Evolutionary conservation across 371 early-diverging fungal genomes (phyloP).

Genomic region (Rhizopus sp.): DNA sequence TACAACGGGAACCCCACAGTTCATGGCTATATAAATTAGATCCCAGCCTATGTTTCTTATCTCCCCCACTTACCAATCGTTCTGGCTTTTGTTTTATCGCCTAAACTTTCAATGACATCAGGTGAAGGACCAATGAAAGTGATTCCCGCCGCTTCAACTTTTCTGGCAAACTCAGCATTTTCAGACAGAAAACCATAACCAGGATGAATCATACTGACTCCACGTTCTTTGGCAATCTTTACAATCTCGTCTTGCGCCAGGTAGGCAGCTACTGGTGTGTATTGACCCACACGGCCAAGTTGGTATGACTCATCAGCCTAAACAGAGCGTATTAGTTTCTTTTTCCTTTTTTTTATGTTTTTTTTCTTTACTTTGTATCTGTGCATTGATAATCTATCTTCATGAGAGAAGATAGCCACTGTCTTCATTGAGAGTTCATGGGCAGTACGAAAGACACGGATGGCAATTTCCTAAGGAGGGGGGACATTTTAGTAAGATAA

Average conservation of each 20-base stretch:
- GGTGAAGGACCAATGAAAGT: conserved; percentile 90
- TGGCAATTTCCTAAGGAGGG: conserved; percentile 81
- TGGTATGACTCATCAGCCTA: conserved; percentile 94
- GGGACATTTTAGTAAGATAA: not conserved
- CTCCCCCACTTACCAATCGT: conserved; percentile 59
- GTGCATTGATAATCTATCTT: conserved; percentile 92
- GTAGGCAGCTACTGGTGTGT: conserved; percentile 92
- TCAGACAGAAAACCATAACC: conserved; percentile 94
- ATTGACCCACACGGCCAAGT: conserved; percentile 79
- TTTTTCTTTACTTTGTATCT: conserved; percentile 72
- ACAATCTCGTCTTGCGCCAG: conserved; percentile 92
- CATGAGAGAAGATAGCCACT: conserved; percentile 86
- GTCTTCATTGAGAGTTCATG: conserved; percentile 90
- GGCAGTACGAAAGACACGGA: conserved; percentile 89
- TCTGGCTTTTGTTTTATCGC: conserved; percentile 95
- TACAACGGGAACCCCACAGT: conserved; percentile 82
- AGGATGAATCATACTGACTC: conserved; percentile 84
- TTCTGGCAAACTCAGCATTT: conserved; percentile 87
- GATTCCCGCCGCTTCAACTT: conserved; percentile 88
- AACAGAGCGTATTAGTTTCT: not conserved
- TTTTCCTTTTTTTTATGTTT: no score
- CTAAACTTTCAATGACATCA: conserved; percentile 85
- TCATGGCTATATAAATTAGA: conserved; percentile 60
- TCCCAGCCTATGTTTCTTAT: not conserved
- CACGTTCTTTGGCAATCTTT: conserved; percentile 77